phyloP scores from a whole-genome alignment of 2,329 filamentous ascomycete genomes.

The Leptosphaerulina australis region DNA sequence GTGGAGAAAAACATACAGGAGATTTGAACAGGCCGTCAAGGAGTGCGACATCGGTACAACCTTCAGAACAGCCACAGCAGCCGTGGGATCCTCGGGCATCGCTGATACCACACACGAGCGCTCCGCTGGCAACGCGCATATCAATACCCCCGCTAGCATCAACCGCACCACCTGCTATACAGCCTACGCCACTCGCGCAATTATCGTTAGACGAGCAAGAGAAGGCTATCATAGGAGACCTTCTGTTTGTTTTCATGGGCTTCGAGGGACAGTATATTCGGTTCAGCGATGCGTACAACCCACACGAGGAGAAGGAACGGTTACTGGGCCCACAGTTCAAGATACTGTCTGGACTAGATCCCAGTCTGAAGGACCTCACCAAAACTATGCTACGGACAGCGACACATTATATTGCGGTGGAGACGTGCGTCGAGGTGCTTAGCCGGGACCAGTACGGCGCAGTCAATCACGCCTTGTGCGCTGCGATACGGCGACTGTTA shows the following conservation, averaged over 20 bases:
- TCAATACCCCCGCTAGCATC: slow-evolving; percentile 67
- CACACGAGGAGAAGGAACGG: slow-evolving; percentile 82
- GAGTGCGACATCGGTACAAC: slow-evolving; percentile 26
- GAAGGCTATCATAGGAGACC: slow-evolving; percentile 82
- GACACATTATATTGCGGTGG: slow-evolving; percentile 87
- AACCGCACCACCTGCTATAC: slow-evolving; percentile 70
- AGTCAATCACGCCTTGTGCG: slow-evolving; percentile 94
- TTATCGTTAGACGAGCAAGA: slow-evolving; percentile 84
- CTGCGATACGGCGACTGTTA: slow-evolving; percentile 87
- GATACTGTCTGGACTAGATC: slow-evolving; percentile 82
- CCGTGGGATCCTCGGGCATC: slow-evolving; percentile 82
- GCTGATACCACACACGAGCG: slow-evolving; percentile 70
- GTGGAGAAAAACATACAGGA: slow-evolving; percentile 40
- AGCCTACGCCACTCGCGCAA: slow-evolving; percentile 70
- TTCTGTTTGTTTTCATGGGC: slow-evolving; percentile 96
- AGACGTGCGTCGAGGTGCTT: slow-evolving; percentile 92
- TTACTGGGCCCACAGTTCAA: slow-evolving; percentile 81
- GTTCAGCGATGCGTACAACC: slow-evolving; percentile 82
- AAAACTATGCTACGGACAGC: slow-evolving; percentile 91
- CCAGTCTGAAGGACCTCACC: slow-evolving; percentile 86
- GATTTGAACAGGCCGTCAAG: slow-evolving; percentile 32
- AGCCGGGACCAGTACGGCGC: slow-evolving; percentile 91
- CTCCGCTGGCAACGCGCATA: slow-evolving; percentile 73
- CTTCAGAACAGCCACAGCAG: slow-evolving; percentile 38
- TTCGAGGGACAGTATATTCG: slow-evolving; percentile 98